Evolutionary conservation across 352 stramenopile species (phyloP).

Genomic region (Phytophthora podocarpi): DNA sequence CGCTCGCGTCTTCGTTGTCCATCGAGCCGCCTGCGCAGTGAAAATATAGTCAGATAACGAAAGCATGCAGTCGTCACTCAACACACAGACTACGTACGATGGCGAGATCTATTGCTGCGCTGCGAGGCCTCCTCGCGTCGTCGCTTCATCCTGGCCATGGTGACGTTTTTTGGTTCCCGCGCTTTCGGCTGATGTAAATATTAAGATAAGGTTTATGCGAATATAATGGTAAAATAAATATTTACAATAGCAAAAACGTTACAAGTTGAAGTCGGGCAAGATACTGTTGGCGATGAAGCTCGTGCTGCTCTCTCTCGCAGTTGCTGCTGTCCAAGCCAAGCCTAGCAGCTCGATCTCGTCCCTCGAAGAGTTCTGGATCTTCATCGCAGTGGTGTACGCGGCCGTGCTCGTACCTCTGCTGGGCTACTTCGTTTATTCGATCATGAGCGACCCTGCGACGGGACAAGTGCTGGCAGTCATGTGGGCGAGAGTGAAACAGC

Average conservation of each 20-base stretch:
- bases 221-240: neutral
- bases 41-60: neutral
- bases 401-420: constrained; percentile 26
- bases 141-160: constrained; percentile 40
- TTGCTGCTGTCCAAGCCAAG: constrained; percentile 12
- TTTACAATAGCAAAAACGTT: constrained; percentile 8
- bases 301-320: constrained; percentile 4
- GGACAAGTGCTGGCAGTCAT: constrained; percentile 16
- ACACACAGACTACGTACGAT: constrained; percentile 28
- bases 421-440: constrained; percentile 25
- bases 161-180: constrained; percentile 2
- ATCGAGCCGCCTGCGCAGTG: constrained; percentile 25
- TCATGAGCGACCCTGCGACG: constrained; percentile 17
- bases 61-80: neutral
- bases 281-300: neutral
- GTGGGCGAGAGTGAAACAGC: constrained; percentile 20
- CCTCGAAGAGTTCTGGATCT: constrained; percentile 28
- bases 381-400: constrained; percentile 27
- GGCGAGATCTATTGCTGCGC: constrained; percentile 40
- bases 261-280: constrained; percentile 8
- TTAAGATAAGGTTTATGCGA: neutral
- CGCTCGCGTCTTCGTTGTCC: constrained; percentile 39
- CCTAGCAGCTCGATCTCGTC: constrained; percentile 24
- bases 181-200: constrained; percentile 3
- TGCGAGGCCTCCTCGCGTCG: constrained; percentile 36